Evolutionary conservation across 345 rosid species (phyloP).

Genomic region (Mangifera indica): DNA sequence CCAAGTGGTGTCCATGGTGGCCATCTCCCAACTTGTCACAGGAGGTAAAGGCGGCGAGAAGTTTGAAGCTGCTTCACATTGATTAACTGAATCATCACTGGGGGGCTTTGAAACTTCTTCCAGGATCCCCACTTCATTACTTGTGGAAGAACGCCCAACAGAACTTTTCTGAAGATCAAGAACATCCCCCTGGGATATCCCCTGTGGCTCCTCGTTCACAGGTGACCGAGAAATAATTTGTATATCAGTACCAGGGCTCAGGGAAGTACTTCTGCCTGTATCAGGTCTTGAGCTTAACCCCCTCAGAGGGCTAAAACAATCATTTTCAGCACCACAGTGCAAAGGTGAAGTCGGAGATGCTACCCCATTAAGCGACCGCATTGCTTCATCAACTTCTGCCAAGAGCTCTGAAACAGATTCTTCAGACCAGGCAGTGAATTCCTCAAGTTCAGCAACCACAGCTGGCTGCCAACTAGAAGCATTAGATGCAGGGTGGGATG

Average conservation of each 20-base stretch:
- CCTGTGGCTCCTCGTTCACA: slow-evolving; percentile 26
- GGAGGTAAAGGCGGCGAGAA: slow-evolving; percentile 46
- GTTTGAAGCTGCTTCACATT: slow-evolving; percentile 48
- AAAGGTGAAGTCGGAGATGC: slow-evolving; percentile 76
- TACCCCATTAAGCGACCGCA: slow-evolving; percentile 77
- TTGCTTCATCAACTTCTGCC: slow-evolving; percentile 99
- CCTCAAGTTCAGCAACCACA: slow-evolving; percentile 60
- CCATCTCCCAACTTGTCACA: slow-evolving; percentile 31
- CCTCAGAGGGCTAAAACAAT: slow-evolving; percentile 72
- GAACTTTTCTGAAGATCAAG: slow-evolving; percentile 40
- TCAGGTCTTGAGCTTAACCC: slow-evolving; percentile 61
- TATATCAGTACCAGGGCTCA: slow-evolving; percentile 69
- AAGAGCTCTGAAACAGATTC: slow-evolving; percentile 97
- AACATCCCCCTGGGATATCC: slow-evolving; percentile 31
- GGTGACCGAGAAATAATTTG: slow-evolving; percentile 49
- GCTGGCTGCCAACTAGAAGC: slow-evolving; percentile 70
- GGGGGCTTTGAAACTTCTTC: slow-evolving; percentile 40
- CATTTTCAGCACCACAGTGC: slow-evolving; percentile 47
- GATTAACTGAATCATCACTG: slow-evolving; percentile 46
- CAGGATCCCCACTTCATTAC: slow-evolving; percentile 26
- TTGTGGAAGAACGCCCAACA: slow-evolving; percentile 42
- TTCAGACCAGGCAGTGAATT: slow-evolving; percentile 56
- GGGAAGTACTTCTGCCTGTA: slow-evolving; percentile 62
- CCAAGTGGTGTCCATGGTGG: slow-evolving; percentile 33
- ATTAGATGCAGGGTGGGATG: slow-evolving; percentile 38